Evolutionary conservation across 257 asterid genomes (phyloP).

Genomic region (Nemophila menziesii): DNA sequence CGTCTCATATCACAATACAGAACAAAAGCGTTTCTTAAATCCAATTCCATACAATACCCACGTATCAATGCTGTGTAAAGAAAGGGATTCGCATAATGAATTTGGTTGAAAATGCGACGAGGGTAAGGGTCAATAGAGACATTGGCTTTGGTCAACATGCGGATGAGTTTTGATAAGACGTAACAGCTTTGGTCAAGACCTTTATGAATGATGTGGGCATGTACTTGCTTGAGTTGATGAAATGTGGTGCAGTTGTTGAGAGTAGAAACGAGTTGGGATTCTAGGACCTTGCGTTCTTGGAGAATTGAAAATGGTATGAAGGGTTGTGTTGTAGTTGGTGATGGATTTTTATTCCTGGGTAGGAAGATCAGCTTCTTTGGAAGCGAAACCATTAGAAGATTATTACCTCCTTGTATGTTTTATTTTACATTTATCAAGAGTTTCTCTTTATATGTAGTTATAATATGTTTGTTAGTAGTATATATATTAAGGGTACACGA

Average conservation of each 20-base stretch:
- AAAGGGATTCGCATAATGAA: slow-evolving; percentile 51
- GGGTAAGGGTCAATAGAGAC: slow-evolving; percentile 45
- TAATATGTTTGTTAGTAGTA: too few species aligned
- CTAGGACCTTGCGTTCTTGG: slow-evolving; percentile 41
- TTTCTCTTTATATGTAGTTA: too few species aligned
- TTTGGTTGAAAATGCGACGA: slow-evolving; percentile 36
- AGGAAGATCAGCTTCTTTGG: slow-evolving; percentile 21
- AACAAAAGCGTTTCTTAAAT: slow-evolving; percentile 30
- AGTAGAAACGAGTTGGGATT: slow-evolving; percentile 30
- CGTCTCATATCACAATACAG: slow-evolving; percentile 49
- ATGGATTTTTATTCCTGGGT: slow-evolving; percentile 8
- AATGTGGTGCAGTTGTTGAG: slow-evolving; percentile 47
- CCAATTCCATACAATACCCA: slow-evolving; percentile 38
- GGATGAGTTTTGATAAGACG: slow-evolving; percentile 50
- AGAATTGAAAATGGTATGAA: slow-evolving; percentile 57
- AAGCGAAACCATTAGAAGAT: slow-evolving; percentile 38
- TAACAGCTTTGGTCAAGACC: slow-evolving; percentile 72
- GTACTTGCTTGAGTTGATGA: slow-evolving; percentile 55
- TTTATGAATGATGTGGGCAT: slow-evolving; percentile 41
- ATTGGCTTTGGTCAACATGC: slow-evolving; percentile 39
- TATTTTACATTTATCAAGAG: neutral
- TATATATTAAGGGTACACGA: too few species aligned
- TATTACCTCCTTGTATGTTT: neutral
- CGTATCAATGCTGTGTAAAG: slow-evolving; percentile 67
- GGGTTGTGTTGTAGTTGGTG: slow-evolving; percentile 16